Conservation (phyloP, 805 yeast species). For the Saccharomyces cerevisiae region DNA sequence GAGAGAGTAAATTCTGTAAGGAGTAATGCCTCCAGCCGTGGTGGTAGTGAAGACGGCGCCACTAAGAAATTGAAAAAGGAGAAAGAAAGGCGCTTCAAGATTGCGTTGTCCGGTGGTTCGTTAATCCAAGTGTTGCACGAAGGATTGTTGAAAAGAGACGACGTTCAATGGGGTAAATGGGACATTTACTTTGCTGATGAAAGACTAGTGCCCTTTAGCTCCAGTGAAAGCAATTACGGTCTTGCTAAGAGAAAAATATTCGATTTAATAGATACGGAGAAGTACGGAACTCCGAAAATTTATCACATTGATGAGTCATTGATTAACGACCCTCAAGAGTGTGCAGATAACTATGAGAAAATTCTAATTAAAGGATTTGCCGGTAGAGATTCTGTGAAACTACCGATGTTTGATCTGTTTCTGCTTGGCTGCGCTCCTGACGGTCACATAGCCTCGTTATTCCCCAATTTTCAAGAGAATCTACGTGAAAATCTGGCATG, state of each 20-base stretch:
- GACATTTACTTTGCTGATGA: slow-evolving; percentile 95
- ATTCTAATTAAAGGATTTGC: slow-evolving; percentile 83
- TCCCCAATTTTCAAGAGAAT: slow-evolving; percentile 79
- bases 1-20: slow-evolving; percentile 16
- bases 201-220: slow-evolving; percentile 80
- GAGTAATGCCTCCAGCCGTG: slow-evolving; percentile 12
- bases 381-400: slow-evolving; percentile 87
- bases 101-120: slow-evolving; percentile 92
- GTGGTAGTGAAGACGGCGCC: slow-evolving; percentile 2
- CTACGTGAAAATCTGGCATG: slow-evolving; percentile 87
- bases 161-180: slow-evolving; percentile 88
- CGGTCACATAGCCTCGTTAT: slow-evolving; percentile 94
- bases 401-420: slow-evolving; percentile 88
- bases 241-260: slow-evolving; percentile 74
- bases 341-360: slow-evolving; percentile 90
- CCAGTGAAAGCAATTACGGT: slow-evolving; percentile 84
- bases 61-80: slow-evolving; percentile 40
- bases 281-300: slow-evolving; percentile 52
- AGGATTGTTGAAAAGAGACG: slow-evolving; percentile 69
- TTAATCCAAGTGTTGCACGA: slow-evolving; percentile 77
- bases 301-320: slow-evolving; percentile 75
- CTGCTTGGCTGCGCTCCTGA: slow-evolving; percentile 97
- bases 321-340: slow-evolving; percentile 75
- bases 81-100: slow-evolving; percentile 67
- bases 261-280: slow-evolving; percentile 39